phyloP scores from a whole-genome alignment of 1,284 basidiomycete species.

The Ceratobasidium sp. region DNA sequence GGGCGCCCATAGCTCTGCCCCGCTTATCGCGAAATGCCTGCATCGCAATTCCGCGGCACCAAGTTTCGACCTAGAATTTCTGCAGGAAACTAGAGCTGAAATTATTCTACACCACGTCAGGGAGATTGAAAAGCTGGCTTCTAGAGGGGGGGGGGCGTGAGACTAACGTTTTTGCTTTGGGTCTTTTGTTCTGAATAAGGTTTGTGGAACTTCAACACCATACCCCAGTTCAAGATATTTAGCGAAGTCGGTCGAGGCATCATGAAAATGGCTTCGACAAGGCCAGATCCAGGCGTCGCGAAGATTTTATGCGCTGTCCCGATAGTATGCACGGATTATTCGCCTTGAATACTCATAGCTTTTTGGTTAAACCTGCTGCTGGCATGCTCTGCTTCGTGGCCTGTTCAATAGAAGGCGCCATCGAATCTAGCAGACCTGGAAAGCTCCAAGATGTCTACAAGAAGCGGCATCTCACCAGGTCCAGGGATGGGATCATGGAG shows the following conservation, averaged over 20 bases:
- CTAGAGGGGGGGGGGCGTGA: too few species aligned
- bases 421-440: conserved; percentile 55
- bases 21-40: too few species aligned
- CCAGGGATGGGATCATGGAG: conserved; percentile 57
- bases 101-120: too few species aligned
- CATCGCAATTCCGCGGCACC: too few species aligned
- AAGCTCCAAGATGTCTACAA: conserved; percentile 51
- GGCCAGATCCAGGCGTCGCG: conserved; percentile 58
- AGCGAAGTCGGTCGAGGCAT: conserved; percentile 13
- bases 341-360: conserved; percentile 9
- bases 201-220: too few species aligned
- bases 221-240: conserved; percentile 12
- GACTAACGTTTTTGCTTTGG: too few species aligned
- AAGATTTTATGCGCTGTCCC: conserved; percentile 59
- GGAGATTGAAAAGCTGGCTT: too few species aligned
- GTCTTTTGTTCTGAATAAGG: too few species aligned
- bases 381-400: conserved; percentile 59
- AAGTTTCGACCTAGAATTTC: too few species aligned
- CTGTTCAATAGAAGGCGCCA: conserved; percentile 59
- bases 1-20: too few species aligned
- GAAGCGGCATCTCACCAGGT: conserved; percentile 54
- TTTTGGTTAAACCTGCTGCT: conserved; percentile 13
- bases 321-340: conserved; percentile 52
- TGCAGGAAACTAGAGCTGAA: too few species aligned
- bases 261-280: conserved; percentile 48